Evolutionary conservation across 352 stramenopile species (phyloP), one percentile per base, ranked within the genome.

Genomic region (Pythium scleroteichum): DNA sequence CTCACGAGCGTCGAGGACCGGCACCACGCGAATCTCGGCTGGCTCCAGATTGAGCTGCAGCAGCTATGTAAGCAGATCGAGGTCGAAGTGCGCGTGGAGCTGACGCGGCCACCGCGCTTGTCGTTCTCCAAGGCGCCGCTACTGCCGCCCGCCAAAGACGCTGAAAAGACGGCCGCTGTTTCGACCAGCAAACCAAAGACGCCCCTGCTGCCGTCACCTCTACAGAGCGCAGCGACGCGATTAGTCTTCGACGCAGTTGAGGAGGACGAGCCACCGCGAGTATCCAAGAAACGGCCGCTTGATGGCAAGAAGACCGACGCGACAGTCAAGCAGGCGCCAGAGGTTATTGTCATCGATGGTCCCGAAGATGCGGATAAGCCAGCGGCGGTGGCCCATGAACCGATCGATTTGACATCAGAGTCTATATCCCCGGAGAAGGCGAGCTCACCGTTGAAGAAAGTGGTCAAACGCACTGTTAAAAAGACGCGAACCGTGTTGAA

Each of bases 21-120:
- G 9, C 76, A 88, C 32, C 72, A 60, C 27, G 29, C 29, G 42
- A 83, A 84, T 38, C 55, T 87, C 12, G 63, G 61, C 13, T 81
- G 69, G 78, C 69, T 92, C 24, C 73, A 72, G n/a, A 63, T 62
- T 8, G 76, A 88, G 57, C 65, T 89, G 26, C 54, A 71, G 62
- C 56, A 78, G 59, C 66, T 91, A 24, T 75, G 73, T 8, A 70
- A 62, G 12, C 67, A 80, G 65, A 73, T 91, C 53, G 74, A 82
- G 33, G 33, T 88, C 14, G 69, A 73, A 44, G 60, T 82, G 41
- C 62, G 52, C 22, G 62, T 88, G 22, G 74, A 87, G 45, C 50
- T 74, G 5, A 76, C 69, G 58, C 51, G 59, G 27, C 54, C 60
- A 1, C 54, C 60, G 22, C 41, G 53, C 20, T 39, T 72, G 47